Conservation (phyloP, 257 asterid genomes). For the Apocynum venetum region DNA sequence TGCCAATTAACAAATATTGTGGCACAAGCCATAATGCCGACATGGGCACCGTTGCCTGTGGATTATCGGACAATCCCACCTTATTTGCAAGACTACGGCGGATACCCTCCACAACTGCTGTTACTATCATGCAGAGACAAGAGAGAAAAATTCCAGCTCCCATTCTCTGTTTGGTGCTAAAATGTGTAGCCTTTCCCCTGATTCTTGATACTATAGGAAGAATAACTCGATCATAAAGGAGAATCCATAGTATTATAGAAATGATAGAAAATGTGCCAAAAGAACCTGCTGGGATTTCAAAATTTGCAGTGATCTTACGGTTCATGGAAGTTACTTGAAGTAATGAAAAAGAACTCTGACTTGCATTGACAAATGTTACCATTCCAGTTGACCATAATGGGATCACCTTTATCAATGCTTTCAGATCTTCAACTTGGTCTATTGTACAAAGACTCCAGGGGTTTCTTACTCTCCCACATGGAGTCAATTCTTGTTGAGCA, state of each 20-base stretch:
- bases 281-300: slow-evolving; percentile 25
- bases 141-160: slow-evolving; percentile 36
- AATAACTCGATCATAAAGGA: background rate
- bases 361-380: slow-evolving; percentile 39
- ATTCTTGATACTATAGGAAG: background rate
- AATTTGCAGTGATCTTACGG: slow-evolving; percentile 39
- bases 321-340: slow-evolving; percentile 71
- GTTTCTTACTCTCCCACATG: slow-evolving; percentile 39
- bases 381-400: slow-evolving; percentile 77
- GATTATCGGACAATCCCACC: slow-evolving; percentile 21
- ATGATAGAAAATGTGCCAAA: background rate
- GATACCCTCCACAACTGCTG: slow-evolving; percentile 45
- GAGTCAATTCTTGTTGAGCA: slow-evolving; percentile 31
- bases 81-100: slow-evolving; percentile 35
- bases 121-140: slow-evolving; percentile 45
- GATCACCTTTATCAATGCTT: slow-evolving; percentile 46
- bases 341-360: slow-evolving; percentile 60
- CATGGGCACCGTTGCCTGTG: slow-evolving; percentile 22
- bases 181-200: background rate
- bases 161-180: background rate
- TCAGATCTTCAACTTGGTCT: slow-evolving; percentile 74
- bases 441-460: slow-evolving; percentile 70
- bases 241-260: background rate
- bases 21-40: slow-evolving; percentile 84
- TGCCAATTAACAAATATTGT: slow-evolving; percentile 49